Conservation (phyloP, 768 basidiomycete species). For the Amanita molliuscula region DNA sequence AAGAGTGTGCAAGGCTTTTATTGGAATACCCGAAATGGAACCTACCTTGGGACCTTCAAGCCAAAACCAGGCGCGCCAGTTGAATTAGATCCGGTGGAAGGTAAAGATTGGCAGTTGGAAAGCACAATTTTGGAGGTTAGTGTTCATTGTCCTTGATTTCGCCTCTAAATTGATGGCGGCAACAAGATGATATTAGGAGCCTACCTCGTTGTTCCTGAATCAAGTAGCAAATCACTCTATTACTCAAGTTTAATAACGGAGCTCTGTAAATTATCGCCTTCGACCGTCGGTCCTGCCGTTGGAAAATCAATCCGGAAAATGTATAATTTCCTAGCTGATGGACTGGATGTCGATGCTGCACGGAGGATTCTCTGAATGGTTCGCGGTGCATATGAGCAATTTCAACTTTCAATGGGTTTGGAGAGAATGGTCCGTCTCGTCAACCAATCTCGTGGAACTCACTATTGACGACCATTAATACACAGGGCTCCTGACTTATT, state of each 20-base stretch:
- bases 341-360: constrained; percentile 77
- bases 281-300: constrained; percentile 90
- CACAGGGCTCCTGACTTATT: constrained; percentile 78
- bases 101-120: constrained; percentile 82
- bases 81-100: constrained; percentile 38
- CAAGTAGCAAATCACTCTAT: constrained; percentile 72
- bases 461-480: background rate
- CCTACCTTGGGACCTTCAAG: constrained; percentile 71
- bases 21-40: constrained; percentile 85
- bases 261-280: constrained; percentile 87
- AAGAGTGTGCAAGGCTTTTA: constrained; percentile 83
- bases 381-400: constrained; percentile 92
- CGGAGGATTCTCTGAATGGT: constrained; percentile 91
- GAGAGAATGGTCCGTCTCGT: constrained; percentile 82
- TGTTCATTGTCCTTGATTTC: background rate
- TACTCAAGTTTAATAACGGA: constrained; percentile 86
- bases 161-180: background rate
- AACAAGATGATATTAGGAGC: constrained; percentile 60
- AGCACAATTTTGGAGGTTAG: constrained; percentile 78
- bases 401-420: constrained; percentile 98
- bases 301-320: constrained; percentile 91
- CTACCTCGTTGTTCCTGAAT: constrained; percentile 67
- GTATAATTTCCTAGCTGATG: constrained; percentile 70
- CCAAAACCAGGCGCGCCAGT: constrained; percentile 54
- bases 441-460: background rate